A percentile compares a stretch with the other conserved stretches of the same genome.
These are phyloP conservation scores for Tolypocladium endophyticum DNA, from an alignment of 2,329 filamentous ascomycete genomes.

Conservation along the genomic window DNA sequence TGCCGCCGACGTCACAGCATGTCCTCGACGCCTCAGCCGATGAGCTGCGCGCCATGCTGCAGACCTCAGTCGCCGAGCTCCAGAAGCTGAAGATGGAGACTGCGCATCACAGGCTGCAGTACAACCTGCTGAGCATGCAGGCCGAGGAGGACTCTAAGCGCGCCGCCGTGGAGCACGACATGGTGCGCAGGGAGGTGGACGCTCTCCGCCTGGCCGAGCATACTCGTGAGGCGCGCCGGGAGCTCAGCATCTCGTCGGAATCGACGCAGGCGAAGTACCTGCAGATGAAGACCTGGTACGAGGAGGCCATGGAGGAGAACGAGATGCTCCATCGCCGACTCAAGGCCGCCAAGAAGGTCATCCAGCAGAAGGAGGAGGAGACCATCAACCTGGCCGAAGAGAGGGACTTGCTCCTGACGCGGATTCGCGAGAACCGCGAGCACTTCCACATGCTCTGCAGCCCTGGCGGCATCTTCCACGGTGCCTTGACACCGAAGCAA, in stretches of 20 bases:
- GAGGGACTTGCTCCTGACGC: constrained; percentile 64
- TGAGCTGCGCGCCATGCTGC: constrained; percentile 46
- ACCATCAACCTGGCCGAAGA: constrained; percentile 62
- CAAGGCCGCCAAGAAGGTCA: constrained; percentile 64
- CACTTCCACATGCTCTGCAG: constrained; percentile 73
- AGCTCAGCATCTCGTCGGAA: constrained; percentile 41
- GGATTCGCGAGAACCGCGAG: constrained; percentile 82
- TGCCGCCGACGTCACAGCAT: constrained; percentile 35
- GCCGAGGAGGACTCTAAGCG: constrained; percentile 77
- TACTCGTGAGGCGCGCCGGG: constrained; percentile 47
- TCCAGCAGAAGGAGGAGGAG: constrained; percentile 68
- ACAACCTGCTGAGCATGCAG: constrained; percentile 73
- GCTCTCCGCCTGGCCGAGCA: constrained; percentile 68
- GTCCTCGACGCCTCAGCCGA: constrained; percentile 42
- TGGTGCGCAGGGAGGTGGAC: constrained; percentile 81
- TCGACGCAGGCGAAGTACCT: constrained; percentile 43
- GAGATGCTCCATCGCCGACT: constrained; percentile 52
- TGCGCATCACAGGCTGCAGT: constrained; percentile 84
- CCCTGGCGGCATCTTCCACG: constrained; percentile 58
- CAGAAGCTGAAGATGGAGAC: constrained; percentile 65
- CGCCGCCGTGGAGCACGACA: constrained; percentile 82
- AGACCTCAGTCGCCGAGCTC: constrained; percentile 44
- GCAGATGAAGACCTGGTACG: constrained; percentile 56
- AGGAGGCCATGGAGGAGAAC: constrained; percentile 57
- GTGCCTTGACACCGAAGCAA: constrained; percentile 48